Evolutionary conservation across 1,284 basidiomycete species (phyloP).

Genomic region (Malassezia dermatis): DNA sequence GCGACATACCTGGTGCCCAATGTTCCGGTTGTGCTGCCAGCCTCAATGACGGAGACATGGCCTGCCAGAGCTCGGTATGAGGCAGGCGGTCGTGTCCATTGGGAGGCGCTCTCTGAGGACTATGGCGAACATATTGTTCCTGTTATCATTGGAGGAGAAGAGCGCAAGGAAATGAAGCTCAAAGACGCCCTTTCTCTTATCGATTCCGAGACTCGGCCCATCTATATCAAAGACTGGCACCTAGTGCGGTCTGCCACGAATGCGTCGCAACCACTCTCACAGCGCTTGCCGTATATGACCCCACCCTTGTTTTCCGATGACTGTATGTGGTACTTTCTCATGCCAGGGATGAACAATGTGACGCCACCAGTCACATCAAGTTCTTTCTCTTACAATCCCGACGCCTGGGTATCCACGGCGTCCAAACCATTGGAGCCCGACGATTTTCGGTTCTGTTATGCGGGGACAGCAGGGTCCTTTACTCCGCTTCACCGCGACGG

Average conservation of each 20-base stretch:
- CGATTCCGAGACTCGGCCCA: constrained; percentile 1
- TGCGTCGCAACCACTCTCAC: neutral
- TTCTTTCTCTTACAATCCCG: neutral
- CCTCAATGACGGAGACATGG: constrained; percentile 16
- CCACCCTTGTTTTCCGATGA: constrained; percentile 53
- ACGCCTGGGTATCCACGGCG: constrained; percentile 37
- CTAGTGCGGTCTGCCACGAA: constrained; percentile 45
- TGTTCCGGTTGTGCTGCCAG: constrained; percentile 26
- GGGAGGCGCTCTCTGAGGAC: constrained; percentile 13
- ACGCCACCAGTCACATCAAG: neutral
- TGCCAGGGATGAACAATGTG: constrained; percentile 36
- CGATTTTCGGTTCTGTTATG: constrained; percentile 51
- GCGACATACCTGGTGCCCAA: constrained; percentile 20
- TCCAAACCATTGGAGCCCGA: constrained; percentile 51
- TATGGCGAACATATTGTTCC: constrained; percentile 24
- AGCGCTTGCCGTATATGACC: constrained; percentile 50
- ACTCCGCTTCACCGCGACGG: constrained; percentile 38
- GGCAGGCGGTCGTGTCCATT: constrained; percentile 7
- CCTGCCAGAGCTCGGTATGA: constrained; percentile 1
- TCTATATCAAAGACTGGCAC: constrained; percentile 58
- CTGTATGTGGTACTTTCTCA: constrained; percentile 50
- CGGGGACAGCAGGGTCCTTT: constrained; percentile 21
- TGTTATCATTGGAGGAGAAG: constrained; percentile 12
- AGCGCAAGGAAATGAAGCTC: constrained; percentile 20
- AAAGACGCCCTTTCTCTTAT: constrained; percentile 20